Evolutionary conservation across 2,329 filamentous ascomycete species (phyloP).

Genomic region (Colletotrichum shisoi): DNA sequence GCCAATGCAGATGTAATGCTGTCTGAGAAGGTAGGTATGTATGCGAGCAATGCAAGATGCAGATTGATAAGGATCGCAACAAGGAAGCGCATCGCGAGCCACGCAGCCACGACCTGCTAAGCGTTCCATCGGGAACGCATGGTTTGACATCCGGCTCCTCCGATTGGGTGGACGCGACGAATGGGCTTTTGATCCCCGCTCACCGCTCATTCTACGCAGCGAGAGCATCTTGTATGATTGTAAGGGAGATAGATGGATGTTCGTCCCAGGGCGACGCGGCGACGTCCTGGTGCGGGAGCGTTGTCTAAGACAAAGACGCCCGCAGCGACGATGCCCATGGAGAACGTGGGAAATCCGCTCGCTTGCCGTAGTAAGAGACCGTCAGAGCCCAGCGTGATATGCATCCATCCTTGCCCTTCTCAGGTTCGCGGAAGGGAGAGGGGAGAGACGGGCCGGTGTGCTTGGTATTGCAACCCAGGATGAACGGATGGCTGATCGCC

Average conservation of each 20-base stretch:
- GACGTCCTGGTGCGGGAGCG: neutral
- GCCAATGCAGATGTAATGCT: constrained; percentile 21
- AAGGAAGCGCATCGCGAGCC: constrained; percentile 6
- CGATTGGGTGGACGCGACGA: constrained; percentile 10
- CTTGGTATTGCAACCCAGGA: constrained; percentile 8
- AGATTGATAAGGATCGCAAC: constrained; percentile 1
- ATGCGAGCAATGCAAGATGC: constrained; percentile 25
- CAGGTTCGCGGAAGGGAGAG: neutral
- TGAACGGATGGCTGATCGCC: neutral
- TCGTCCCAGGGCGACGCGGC: constrained; percentile 4
- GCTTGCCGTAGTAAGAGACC: neutral
- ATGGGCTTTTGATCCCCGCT: constrained; percentile 9
- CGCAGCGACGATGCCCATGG: neutral
- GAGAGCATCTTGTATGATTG: neutral
- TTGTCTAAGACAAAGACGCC: constrained; percentile 5
- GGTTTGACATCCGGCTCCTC: constrained; percentile 9
- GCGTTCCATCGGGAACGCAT: constrained; percentile 21
- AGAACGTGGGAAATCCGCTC: constrained; percentile 4
- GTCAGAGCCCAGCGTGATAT: too few relatives aligned
- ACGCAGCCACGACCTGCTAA: constrained; percentile 1
- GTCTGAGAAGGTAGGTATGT: constrained; percentile 28
- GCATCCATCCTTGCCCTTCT: neutral
- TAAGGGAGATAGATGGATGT: constrained; percentile 5
- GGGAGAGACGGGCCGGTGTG: constrained; percentile 13
- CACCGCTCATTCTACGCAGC: constrained; percentile 29